Evolutionary conservation across 257 asterid genomes (phyloP).

Genomic region (Nicotiana undulata): DNA sequence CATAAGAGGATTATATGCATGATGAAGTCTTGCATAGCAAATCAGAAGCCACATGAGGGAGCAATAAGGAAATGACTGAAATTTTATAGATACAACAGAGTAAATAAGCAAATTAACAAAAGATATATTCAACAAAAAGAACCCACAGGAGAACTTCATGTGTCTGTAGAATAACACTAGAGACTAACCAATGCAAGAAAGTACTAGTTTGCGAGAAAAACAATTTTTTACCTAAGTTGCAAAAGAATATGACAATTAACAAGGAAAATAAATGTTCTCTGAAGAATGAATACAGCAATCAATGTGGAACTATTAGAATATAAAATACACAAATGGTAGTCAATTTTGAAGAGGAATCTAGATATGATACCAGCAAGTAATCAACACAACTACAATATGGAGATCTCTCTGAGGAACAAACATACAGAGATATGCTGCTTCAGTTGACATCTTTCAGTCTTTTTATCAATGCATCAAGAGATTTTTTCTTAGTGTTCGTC

Average conservation of each 20-base stretch:
- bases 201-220: neutral
- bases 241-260: slow-evolving; percentile 1
- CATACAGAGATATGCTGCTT: slow-evolving; percentile 23
- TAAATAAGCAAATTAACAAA: neutral
- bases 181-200: neutral
- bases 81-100: neutral
- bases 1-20: neutral
- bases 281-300: slow-evolving; percentile 3
- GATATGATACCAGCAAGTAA: slow-evolving; percentile 15
- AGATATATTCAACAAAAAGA: neutral
- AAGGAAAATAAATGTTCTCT: neutral
- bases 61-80: neutral
- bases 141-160: neutral
- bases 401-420: slow-evolving; percentile 16
- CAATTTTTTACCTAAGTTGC: neutral
- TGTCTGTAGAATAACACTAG: neutral
- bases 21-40: neutral
- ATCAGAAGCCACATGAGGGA: neutral
- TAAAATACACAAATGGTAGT: neutral
- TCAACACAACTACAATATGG: slow-evolving; percentile 23
- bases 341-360: neutral
- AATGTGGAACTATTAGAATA: slow-evolving; percentile 6
- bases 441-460: slow-evolving; percentile 83
- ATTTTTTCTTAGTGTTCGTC: slow-evolving; percentile 90
- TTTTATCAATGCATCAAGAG: slow-evolving; percentile 81